Conservation (phyloP, 257 asterid genomes). For the Craterostigma plantagineum region DNA sequence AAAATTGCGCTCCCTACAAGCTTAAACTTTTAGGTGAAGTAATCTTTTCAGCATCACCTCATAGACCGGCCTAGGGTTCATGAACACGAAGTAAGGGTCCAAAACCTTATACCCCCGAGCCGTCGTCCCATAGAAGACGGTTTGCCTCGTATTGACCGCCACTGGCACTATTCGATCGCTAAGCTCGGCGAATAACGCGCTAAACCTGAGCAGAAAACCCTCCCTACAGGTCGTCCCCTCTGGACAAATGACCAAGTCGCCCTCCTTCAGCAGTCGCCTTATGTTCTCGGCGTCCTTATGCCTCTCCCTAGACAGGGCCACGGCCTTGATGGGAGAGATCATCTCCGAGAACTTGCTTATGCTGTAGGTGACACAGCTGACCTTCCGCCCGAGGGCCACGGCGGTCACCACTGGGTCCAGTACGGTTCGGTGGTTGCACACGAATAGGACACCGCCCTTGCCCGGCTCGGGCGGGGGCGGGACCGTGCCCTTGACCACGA, state of each 20-base stretch:
- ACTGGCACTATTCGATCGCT: slow-evolving; percentile 83
- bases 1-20: too few species aligned
- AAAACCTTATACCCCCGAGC: slow-evolving; percentile 45
- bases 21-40: too few species aligned
- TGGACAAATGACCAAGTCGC: slow-evolving; percentile 65
- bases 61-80: slow-evolving; percentile 75
- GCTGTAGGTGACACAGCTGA: slow-evolving; percentile 76
- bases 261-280: slow-evolving; percentile 41
- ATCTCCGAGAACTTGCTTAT: slow-evolving; percentile 59
- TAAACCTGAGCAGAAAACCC: slow-evolving; percentile 52
- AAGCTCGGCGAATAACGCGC: slow-evolving; percentile 69
- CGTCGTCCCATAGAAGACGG: slow-evolving; percentile 66
- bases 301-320: slow-evolving; percentile 56
- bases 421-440: slow-evolving; percentile 85
- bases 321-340: slow-evolving; percentile 69
- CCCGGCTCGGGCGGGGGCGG: slow-evolving; percentile 59
- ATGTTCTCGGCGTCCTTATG: slow-evolving; percentile 60
- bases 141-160: slow-evolving; percentile 48
- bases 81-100: slow-evolving; percentile 75
- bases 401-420: slow-evolving; percentile 79
- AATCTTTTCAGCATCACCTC: too few species aligned
- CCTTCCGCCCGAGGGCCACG: slow-evolving; percentile 66
- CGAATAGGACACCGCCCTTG: slow-evolving; percentile 45
- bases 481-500: slow-evolving; percentile 54
- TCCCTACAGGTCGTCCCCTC: slow-evolving; percentile 90